phyloP scores from a whole-genome alignment of 2,329 filamentous ascomycete species.

The Diaporthe eres region DNA sequence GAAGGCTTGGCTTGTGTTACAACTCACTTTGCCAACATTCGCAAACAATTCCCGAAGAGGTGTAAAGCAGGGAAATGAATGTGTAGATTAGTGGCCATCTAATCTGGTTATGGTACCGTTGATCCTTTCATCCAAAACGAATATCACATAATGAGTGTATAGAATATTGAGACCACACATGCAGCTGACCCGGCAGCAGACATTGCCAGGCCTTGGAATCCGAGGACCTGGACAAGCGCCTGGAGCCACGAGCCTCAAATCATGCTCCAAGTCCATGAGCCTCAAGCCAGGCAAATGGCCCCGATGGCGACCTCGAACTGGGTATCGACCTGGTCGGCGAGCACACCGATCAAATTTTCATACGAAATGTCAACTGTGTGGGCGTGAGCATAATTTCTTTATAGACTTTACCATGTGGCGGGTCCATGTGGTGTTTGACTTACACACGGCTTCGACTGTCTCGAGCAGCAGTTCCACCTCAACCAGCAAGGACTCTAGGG shows the following conservation, averaged over 20 bases:
- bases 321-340: constrained; percentile 9
- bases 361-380: neutral
- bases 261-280: neutral
- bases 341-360: neutral
- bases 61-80: neutral
- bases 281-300: constrained; percentile 2
- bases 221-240: too few species aligned
- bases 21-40: too few species aligned
- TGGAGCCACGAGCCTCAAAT: neutral
- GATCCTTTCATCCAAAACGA: neutral
- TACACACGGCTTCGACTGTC: constrained; percentile 3
- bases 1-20: neutral
- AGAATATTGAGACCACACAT: neutral
- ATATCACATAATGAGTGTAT: neutral
- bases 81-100: constrained; percentile 23
- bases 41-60: neutral
- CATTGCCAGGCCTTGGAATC: neutral
- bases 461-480: constrained; percentile 10
- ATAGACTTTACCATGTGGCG: rapidly evolving
- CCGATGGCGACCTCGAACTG: constrained; percentile 2
- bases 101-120: neutral
- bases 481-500: neutral
- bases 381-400: neutral
- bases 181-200: neutral
- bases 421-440: neutral